phyloP scores from a whole-genome alignment of 2,329 filamentous ascomycete species.

The Botrytis porri region DNA sequence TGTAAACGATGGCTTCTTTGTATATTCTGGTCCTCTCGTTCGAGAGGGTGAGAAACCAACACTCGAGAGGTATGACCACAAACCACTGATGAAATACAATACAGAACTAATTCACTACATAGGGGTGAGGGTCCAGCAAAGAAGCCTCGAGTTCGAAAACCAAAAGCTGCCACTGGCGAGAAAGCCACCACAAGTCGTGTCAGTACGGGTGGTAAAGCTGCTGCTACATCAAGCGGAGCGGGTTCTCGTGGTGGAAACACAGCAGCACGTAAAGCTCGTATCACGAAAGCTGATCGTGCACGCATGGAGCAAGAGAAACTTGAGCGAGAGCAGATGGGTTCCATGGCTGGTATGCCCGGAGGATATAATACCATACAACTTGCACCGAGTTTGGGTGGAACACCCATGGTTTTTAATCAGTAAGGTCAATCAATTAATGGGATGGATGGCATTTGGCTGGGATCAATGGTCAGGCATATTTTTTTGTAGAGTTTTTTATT shows the following conservation, averaged over 20 bases:
- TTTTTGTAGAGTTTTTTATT: constrained; percentile 14
- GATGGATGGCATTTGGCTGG: background rate
- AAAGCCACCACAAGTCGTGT: constrained; percentile 64
- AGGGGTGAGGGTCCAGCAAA: constrained; percentile 73
- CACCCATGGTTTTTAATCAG: constrained; percentile 39
- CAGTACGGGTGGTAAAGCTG: constrained; percentile 59
- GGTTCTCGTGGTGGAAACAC: constrained; percentile 74
- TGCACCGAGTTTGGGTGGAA: constrained; percentile 33
- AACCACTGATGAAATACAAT: constrained; percentile 11
- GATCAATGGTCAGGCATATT: background rate
- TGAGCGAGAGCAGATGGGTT: constrained; percentile 57
- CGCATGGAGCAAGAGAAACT: constrained; percentile 78
- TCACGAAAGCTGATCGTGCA: constrained; percentile 81
- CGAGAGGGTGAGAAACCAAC: constrained; percentile 77
- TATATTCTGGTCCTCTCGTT: constrained; percentile 89
- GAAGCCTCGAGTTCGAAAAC: constrained; percentile 48
- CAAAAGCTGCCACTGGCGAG: constrained; percentile 54
- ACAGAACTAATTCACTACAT: constrained; percentile 39
- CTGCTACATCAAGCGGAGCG: constrained; percentile 42
- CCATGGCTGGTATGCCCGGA: constrained; percentile 32
- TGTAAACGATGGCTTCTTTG: constrained; percentile 94
- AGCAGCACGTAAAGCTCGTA: constrained; percentile 70
- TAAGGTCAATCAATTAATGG: constrained; percentile 17
- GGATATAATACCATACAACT: constrained; percentile 34
- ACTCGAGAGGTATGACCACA: constrained; percentile 46